These are phyloP conservation scores for Solanum pinnatisectum DNA, from an alignment of 257 asterid species.

Conservation along the genomic window DNA sequence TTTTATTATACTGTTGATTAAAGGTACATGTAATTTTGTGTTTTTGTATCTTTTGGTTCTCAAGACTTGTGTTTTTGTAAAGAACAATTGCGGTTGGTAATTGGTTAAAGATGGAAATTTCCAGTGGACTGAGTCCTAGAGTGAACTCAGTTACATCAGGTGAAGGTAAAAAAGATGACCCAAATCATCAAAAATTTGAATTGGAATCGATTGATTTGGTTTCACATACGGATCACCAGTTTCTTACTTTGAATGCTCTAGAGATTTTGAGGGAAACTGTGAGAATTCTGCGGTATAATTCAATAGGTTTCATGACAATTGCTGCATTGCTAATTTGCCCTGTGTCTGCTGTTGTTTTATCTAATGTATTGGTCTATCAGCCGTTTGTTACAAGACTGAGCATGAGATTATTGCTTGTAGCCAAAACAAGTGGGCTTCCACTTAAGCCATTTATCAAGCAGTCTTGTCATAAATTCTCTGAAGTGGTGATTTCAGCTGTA, in stretches of 20 bases:
- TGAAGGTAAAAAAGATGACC: conserved; percentile 32
- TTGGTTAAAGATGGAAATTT: conserved; percentile 39
- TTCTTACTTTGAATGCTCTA: conserved; percentile 58
- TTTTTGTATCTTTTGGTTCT: neutral
- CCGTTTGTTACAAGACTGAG: conserved; percentile 46
- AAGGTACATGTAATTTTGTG: neutral
- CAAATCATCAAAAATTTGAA: conserved; percentile 29
- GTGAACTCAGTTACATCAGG: conserved; percentile 16
- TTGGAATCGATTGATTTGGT: conserved; percentile 23
- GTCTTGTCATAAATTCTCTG: conserved; percentile 69
- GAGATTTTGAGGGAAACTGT: conserved; percentile 85
- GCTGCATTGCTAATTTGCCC: conserved; percentile 66
- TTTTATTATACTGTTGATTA: neutral
- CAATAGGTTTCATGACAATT: conserved; percentile 59
- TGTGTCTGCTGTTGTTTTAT: conserved; percentile 58
- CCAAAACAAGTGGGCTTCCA: conserved; percentile 73
- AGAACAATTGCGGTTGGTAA: neutral
- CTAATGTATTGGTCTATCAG: conserved; percentile 62
- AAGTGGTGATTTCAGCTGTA: conserved; percentile 38
- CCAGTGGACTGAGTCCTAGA: conserved; percentile 49
- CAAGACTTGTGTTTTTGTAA: neutral
- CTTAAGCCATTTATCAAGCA: conserved; percentile 57
- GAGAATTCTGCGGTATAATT: conserved; percentile 67
- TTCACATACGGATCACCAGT: conserved; percentile 31
- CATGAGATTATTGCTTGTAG: conserved; percentile 49